Evolutionary conservation across 2,329 filamentous ascomycete genomes (phyloP).

Genomic region (Allantophomopsis cytisporea): DNA sequence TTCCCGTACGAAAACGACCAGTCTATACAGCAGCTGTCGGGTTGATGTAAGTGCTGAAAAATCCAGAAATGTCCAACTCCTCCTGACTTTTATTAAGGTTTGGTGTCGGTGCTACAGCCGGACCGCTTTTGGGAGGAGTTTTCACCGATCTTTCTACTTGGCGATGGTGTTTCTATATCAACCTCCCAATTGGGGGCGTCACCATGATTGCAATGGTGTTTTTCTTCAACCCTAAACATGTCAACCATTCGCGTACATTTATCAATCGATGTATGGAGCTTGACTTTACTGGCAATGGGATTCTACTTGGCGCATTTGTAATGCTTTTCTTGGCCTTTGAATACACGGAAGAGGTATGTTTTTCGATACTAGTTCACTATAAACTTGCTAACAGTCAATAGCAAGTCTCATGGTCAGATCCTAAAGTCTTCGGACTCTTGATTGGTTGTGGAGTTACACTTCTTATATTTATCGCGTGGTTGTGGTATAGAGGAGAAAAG

Average conservation of each 20-base stretch:
- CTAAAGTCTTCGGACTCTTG: constrained; percentile 6
- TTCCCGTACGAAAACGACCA: constrained; percentile 6
- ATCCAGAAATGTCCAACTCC: background rate
- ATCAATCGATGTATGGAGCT: constrained; percentile 5
- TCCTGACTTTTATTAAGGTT: background rate
- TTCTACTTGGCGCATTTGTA: constrained; percentile 18
- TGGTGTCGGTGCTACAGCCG: constrained; percentile 4
- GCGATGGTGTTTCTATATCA: constrained; percentile 21
- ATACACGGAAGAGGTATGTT: constrained; percentile 2
- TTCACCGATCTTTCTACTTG: constrained; percentile 5
- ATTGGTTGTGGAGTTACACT: constrained; percentile 2
- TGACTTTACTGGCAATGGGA: constrained; percentile 13
- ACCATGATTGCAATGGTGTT: constrained; percentile 19
- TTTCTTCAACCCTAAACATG: constrained; percentile 29
- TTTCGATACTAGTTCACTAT: too few species aligned
- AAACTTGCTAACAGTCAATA: constrained; percentile 7
- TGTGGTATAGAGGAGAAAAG: constrained; percentile 8
- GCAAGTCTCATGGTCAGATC: constrained; percentile 11
- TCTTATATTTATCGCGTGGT: constrained; percentile 6
- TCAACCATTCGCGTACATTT: constrained; percentile 37
- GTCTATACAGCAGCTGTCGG: constrained; percentile 1
- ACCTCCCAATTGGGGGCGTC: constrained; percentile 24
- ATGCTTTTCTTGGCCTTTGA: constrained; percentile 16
- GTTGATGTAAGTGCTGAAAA: background rate
- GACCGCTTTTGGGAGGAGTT: constrained; percentile 4